phyloP scores from a whole-genome alignment of 2,329 filamentous ascomycete genomes.

The Ophiocordyceps sinensis region DNA sequence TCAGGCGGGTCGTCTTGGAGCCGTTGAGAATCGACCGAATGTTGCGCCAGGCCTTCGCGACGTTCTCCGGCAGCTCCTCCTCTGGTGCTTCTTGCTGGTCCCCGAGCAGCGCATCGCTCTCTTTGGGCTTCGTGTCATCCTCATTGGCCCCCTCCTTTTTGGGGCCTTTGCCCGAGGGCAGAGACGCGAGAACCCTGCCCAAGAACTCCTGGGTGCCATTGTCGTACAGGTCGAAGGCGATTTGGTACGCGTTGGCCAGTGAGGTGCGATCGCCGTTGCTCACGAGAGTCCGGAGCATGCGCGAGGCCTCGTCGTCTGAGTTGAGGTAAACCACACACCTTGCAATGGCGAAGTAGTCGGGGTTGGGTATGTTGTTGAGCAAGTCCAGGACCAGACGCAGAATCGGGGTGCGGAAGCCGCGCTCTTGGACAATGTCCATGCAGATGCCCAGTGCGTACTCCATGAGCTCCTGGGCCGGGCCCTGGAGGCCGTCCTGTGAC shows the following conservation, averaged over 20 bases:
- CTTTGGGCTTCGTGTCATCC: slow-evolving; percentile 26
- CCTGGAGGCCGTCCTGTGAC: slow-evolving; percentile 29
- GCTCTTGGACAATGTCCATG: slow-evolving; percentile 95
- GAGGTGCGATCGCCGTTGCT: slow-evolving; percentile 65
- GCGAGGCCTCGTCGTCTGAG: slow-evolving; percentile 78
- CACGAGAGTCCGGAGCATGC: slow-evolving; percentile 71
- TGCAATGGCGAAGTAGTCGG: slow-evolving; percentile 95
- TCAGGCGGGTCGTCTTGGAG: slow-evolving; percentile 85
- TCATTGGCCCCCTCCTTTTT: slow-evolving; percentile 29
- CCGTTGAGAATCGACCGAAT: slow-evolving; percentile 64
- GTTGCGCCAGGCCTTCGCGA: slow-evolving; percentile 43
- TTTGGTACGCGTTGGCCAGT: slow-evolving; percentile 83
- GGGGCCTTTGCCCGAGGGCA: slow-evolving; percentile 42
- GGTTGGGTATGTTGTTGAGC: slow-evolving; percentile 80
- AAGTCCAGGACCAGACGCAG: slow-evolving; percentile 84
- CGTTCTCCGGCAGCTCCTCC: slow-evolving; percentile 32
- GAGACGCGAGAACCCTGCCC: slow-evolving; percentile 69
- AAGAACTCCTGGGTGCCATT: slow-evolving; percentile 97
- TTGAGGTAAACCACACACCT: slow-evolving; percentile 95
- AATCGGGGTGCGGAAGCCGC: slow-evolving; percentile 70
- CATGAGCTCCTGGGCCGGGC: slow-evolving; percentile 79
- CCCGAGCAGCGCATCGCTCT: slow-evolving; percentile 33
- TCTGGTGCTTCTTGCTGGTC: slow-evolving; percentile 42
- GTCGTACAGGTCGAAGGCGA: slow-evolving; percentile 95
- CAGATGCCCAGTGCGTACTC: slow-evolving; percentile 92